Conservation (phyloP, 345 rosid species). For the Citrus hindsii region DNA sequence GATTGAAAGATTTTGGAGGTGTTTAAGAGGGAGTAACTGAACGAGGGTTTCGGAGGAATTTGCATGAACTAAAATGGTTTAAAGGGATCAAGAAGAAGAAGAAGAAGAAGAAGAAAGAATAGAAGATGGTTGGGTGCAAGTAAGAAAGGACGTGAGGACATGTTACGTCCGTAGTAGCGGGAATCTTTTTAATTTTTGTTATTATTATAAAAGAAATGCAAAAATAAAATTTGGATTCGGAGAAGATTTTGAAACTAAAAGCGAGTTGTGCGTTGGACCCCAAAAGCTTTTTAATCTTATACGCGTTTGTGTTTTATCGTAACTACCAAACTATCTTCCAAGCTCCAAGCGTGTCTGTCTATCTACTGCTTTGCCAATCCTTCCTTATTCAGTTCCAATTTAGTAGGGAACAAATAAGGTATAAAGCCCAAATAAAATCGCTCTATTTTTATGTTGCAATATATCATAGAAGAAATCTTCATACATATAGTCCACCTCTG, state of each 20-base stretch:
- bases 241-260: not conserved
- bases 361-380: too few relatives aligned
- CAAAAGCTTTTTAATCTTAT: not conserved
- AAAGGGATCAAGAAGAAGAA: not conserved
- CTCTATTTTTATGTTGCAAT: too few relatives aligned
- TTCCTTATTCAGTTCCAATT: too few relatives aligned
- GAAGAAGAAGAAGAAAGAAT: too few relatives aligned
- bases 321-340: not conserved
- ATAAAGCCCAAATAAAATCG: too few relatives aligned
- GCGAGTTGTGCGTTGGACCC: slow-evolving; percentile 36
- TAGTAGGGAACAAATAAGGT: too few relatives aligned
- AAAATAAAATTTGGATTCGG: not conserved
- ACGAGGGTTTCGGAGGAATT: slow-evolving; percentile 10
- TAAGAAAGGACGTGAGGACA: slow-evolving; percentile 43
- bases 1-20: too few relatives aligned
- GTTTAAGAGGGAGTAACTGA: not conserved
- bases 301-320: not conserved
- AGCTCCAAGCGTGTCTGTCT: too few relatives aligned
- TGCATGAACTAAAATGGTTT: slow-evolving; percentile 10
- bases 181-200: too few relatives aligned
- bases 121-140: slow-evolving; percentile 44
- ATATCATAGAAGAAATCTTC: too few relatives aligned
- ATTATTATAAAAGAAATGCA: not conserved
- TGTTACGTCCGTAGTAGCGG: slow-evolving; percentile 16
- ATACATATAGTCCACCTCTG: too few relatives aligned